Conservation (phyloP, 1,139 yeast species). For the Suhomyces choctaworum region DNA sequence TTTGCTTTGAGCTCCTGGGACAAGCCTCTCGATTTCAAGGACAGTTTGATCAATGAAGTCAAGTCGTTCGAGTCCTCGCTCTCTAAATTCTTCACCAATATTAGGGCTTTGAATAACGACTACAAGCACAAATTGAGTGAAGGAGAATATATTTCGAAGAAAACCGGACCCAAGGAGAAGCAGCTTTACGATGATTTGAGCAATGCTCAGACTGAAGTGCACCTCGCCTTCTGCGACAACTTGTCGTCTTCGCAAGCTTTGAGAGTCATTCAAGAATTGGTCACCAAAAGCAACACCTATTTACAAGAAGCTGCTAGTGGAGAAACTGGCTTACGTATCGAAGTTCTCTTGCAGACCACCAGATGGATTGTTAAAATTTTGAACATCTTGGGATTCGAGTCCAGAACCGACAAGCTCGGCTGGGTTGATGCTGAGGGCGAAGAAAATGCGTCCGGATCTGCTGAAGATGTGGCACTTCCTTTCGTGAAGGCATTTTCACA, state of each 20-base stretch:
- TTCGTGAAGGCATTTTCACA: conserved; percentile 72
- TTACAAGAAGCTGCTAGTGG: conserved; percentile 52
- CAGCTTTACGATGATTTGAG: conserved; percentile 53
- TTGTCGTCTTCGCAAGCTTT: conserved; percentile 77
- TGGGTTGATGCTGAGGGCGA: conserved; percentile 55
- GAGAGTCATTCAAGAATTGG: conserved; percentile 63
- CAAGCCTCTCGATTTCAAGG: conserved; percentile 88
- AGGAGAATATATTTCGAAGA: conserved; percentile 56
- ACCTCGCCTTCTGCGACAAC: conserved; percentile 84
- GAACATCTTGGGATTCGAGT: conserved; percentile 70
- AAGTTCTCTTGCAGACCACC: conserved; percentile 63
- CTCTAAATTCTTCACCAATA: conserved; percentile 79
- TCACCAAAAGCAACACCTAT: conserved; percentile 71
- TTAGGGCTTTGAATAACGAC: conserved; percentile 72
- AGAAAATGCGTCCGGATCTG: conserved; percentile 27
- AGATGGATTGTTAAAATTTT: conserved; percentile 72
- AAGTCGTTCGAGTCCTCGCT: conserved; percentile 71
- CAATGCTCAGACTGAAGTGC: conserved; percentile 60
- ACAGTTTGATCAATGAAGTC: conserved; percentile 72
- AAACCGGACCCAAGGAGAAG: conserved; percentile 53
- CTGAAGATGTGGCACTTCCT: conserved; percentile 75
- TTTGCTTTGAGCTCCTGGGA: conserved; percentile 94
- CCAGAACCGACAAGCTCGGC: conserved; percentile 71
- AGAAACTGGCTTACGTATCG: conserved; percentile 54
- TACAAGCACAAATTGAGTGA: conserved; percentile 50